Conservation (phyloP, 768 basidiomycete genomes). For the Mycena rebaudengoi region DNA sequence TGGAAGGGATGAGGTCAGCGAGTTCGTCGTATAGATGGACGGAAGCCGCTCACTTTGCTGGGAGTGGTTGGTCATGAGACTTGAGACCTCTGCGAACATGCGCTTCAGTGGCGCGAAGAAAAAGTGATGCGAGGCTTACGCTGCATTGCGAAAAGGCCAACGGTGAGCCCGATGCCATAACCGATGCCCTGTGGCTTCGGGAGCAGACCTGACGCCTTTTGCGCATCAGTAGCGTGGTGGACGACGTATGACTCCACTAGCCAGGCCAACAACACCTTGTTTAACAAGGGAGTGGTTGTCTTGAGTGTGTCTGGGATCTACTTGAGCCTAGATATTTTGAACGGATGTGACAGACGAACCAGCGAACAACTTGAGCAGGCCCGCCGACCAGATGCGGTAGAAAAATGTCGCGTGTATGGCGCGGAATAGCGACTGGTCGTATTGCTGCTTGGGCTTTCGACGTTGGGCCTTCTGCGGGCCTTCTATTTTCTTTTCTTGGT, state of each 20-base stretch:
- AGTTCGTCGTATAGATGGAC: background rate
- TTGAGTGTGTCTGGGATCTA: background rate
- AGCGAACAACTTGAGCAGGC: slow-evolving; percentile 53
- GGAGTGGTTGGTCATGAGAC: slow-evolving; percentile 55
- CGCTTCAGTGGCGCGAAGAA: too few species aligned
- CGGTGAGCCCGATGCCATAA: slow-evolving; percentile 66
- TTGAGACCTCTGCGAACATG: slow-evolving; percentile 51
- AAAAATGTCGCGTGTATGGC: slow-evolving; percentile 59
- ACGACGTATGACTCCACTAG: slow-evolving; percentile 57
- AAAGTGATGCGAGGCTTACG: too few species aligned
- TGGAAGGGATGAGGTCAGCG: slow-evolving; percentile 22
- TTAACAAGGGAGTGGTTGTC: slow-evolving; percentile 63
- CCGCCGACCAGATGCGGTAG: slow-evolving; percentile 55
- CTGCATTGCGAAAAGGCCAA: slow-evolving; percentile 69
- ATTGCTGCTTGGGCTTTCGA: slow-evolving; percentile 29
- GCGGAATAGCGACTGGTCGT: slow-evolving; percentile 59
- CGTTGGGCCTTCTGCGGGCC: slow-evolving; percentile 19
- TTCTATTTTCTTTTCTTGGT: slow-evolving; percentile 19
- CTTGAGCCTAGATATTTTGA: slow-evolving; percentile 12
- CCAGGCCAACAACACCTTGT: slow-evolving; percentile 65
- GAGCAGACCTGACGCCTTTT: slow-evolving; percentile 44
- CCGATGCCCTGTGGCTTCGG: too few species aligned
- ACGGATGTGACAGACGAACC: slow-evolving; percentile 36
- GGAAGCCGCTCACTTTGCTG: slow-evolving; percentile 43
- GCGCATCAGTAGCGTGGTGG: slow-evolving; percentile 42